Base-by-base conservation (phyloP, 176 grass and related monocot genomes). In the Carex myosuroides region DNA sequence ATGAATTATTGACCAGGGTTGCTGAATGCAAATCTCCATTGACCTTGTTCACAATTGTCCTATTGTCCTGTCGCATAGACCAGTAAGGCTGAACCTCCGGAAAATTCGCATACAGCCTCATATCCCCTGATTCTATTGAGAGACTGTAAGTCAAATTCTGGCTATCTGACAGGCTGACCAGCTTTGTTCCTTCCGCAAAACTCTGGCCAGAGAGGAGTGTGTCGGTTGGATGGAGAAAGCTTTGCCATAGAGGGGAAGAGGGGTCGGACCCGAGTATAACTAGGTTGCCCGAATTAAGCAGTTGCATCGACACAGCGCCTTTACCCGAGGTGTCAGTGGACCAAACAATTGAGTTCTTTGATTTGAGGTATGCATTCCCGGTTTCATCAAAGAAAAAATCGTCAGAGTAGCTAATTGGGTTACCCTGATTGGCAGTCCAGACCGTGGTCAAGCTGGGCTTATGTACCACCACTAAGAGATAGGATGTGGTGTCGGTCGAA, bases 141-240 rank as follows among this genome's bases (percentile, higher is more conserved):
- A 99, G 96, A 77, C 66, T 92, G 80, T 85, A 92, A 22, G 88
- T 90, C 60, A 88, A 87, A 44, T 93, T 91, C 33, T 93, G 76
- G 73, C 16, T 64, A 64, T 79, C 81, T 20, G 96, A 87, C 5
- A 79, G 58, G 83, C 93, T 92, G 52, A 74, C 70, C 84, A 99
- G 85, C 26, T 48, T 84, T 87, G 91, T 99, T 17, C 89, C 91
- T 12, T 90, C 86, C 10, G 81, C 26, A 60, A 99, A 99, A 58
- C 32, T 95, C 77, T 99, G 96, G 7, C 88, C 85, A 54, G 93
- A 86, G 2, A 99, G 83, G 53, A 99, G 92, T 20, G 91, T 95
- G 85, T 99, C 84, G 1, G 96, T 95, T 24, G 96, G 96, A 81
- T 95, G 13, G 86, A 69, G 87, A 80, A 99, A 99, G 85, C 93